A percentile compares a stretch with the other conserved stretches of the same genome.
Conservation (phyloP, 2,329 filamentous ascomycete species). For the Paraphoma chrysanthemicola region DNA sequence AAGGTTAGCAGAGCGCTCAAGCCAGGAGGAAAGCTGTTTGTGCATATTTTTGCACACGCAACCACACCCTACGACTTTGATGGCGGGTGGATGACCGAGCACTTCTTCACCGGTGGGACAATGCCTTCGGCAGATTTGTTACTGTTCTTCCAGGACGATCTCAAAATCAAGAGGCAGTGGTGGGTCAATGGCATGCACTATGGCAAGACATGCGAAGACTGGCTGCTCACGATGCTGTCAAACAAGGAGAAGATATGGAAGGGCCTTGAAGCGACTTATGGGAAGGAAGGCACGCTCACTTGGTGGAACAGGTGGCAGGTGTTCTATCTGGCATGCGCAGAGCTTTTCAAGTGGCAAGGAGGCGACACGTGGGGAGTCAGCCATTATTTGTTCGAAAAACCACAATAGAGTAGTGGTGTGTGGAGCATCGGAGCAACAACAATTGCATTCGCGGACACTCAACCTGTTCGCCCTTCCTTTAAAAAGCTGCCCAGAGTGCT, state of each 20-base stretch:
- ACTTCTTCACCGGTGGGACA: slow-evolving; percentile 77
- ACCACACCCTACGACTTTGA: slow-evolving; percentile 74
- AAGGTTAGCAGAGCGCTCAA: slow-evolving; percentile 68
- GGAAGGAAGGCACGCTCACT: slow-evolving; percentile 63
- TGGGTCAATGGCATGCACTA: slow-evolving; percentile 75
- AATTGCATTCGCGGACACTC: background rate
- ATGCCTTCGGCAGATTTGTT: slow-evolving; percentile 74
- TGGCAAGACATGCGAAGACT: slow-evolving; percentile 74
- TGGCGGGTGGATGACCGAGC: slow-evolving; percentile 74
- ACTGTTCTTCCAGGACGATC: slow-evolving; percentile 69
- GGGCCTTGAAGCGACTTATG: slow-evolving; percentile 70
- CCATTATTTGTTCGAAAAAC: slow-evolving; percentile 72
- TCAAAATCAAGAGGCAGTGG: slow-evolving; percentile 69
- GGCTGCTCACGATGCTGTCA: slow-evolving; percentile 66
- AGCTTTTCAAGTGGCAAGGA: slow-evolving; percentile 70
- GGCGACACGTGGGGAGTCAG: slow-evolving; percentile 73
- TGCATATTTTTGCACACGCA: slow-evolving; percentile 72
- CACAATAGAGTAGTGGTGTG: slow-evolving; percentile 19
- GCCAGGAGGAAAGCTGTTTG: slow-evolving; percentile 70
- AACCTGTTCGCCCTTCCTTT: background rate
- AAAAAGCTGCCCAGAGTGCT: background rate
- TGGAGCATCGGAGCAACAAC: background rate
- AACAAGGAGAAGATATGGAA: slow-evolving; percentile 69
- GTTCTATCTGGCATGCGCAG: slow-evolving; percentile 74
- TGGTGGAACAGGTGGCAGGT: slow-evolving; percentile 77